These are phyloP conservation scores for Geotrichum fermentans DNA, from an alignment of 1,139 yeast genomes.

Conservation along the genomic window DNA sequence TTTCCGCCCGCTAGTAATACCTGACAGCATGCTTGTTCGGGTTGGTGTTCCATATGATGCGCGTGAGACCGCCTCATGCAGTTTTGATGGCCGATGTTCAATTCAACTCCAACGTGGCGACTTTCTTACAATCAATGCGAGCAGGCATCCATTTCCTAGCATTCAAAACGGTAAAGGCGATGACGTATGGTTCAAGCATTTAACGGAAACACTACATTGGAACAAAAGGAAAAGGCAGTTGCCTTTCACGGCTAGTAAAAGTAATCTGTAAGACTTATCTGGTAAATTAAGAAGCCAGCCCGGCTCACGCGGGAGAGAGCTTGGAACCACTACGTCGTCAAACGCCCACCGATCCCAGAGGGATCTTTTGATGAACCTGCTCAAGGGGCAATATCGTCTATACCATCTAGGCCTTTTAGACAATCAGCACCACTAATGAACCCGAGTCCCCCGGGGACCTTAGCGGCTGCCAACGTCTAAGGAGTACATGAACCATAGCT, in stretches of 20 bases:
- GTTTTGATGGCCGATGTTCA: constrained; percentile 72
- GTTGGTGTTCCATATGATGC: constrained; percentile 65
- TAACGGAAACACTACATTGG: constrained; percentile 50
- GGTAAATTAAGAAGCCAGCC: no score
- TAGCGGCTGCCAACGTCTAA: no score
- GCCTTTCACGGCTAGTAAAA: no score
- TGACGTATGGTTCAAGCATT: constrained; percentile 46
- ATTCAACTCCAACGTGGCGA: constrained; percentile 63
- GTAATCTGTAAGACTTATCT: neutral
- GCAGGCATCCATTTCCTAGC: constrained; percentile 70
- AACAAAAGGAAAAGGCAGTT: constrained; percentile 47
- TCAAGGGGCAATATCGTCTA: no score
- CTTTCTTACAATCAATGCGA: constrained; percentile 64
- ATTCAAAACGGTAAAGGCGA: constrained; percentile 46
- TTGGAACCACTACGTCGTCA: no score
- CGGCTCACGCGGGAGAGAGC: no score
- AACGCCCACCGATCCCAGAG: no score
- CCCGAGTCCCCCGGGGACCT: no score
- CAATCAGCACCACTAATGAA: no score
- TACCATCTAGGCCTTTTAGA: no score
- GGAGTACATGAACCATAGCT: no score
- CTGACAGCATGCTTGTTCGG: constrained; percentile 61
- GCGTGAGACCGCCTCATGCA: constrained; percentile 70
- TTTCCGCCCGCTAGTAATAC: constrained; percentile 76
- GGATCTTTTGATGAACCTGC: no score